Base-by-base conservation (phyloP, 2,329 filamentous ascomycete genomes). In the Ceratocystis lukuohia region DNA sequence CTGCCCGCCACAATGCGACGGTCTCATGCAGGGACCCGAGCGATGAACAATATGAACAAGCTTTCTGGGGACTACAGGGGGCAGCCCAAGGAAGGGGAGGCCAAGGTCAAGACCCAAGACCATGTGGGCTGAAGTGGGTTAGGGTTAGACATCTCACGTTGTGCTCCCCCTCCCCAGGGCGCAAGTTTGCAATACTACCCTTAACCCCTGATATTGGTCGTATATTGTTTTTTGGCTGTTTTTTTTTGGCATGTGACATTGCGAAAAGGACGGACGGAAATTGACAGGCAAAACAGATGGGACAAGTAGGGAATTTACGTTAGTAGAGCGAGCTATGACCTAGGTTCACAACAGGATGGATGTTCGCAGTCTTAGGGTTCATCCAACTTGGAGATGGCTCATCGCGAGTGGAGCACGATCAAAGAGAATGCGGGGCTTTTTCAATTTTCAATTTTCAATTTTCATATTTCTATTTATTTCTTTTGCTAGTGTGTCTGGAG, bases 171-270 rank as follows among this genome's bases (percentile, higher is more conserved):
- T 25, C 20, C n/a, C 12, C 20, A 53, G 25, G 48, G 48, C 48
- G n/a, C 48, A 25, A 25, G 48, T 25, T 53, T 53, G 48, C 48
- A 53, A 25, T 53, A 12, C 48, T 25, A 53, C n/a, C 20, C 48
- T 25, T 10, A 53, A 53, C 20, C 48, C 33, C 48, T 25, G 48
- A 53, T 53, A 53, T 53, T 37, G n/a, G 12, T 12, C 8, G 33
- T 37, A 37, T 37, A 37, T 37, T 37, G 8, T 3, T 37, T 37
- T 37, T 37, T 37, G 10, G 8, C 8, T 37, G 7, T 22, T 53
- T 8, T 50, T 53, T 53, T 53, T 53, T 22, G 48, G 48, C 48
- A 53, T 53, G 48, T 53, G 48, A 50, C n/a, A 50, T 50, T 50
- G 46, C n/a, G 46, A 53, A 53, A 20, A 53, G n/a, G 48, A 8